phyloP scores from a whole-genome alignment of 2,329 filamentous ascomycete species.

The Fusarium protoensiforme region DNA sequence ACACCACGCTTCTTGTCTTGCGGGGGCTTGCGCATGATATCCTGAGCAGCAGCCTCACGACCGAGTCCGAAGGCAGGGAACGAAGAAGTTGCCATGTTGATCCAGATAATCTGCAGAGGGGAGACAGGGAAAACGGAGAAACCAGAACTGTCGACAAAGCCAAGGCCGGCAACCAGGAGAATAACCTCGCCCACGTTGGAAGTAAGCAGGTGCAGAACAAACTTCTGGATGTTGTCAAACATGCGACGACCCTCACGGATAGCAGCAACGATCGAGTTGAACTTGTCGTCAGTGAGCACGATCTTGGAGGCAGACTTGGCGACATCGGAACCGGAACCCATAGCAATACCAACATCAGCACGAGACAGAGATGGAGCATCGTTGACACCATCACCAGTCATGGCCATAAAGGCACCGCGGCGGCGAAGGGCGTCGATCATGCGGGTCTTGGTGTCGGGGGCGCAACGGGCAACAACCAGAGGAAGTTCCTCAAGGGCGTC shows the following conservation, averaged over 20 bases:
- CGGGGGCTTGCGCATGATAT: constrained; percentile 84
- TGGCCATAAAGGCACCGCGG: constrained; percentile 80
- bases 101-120: constrained; percentile 90
- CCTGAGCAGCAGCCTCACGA: constrained; percentile 77
- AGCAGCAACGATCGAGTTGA: constrained; percentile 85
- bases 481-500: constrained; percentile 80
- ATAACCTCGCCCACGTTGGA: constrained; percentile 89
- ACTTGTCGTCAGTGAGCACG: constrained; percentile 89
- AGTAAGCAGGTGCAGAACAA: constrained; percentile 81
- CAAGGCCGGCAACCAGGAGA: constrained; percentile 82
- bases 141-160: constrained; percentile 77
- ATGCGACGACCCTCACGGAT: constrained; percentile 86
- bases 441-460: constrained; percentile 86
- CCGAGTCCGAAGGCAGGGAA: constrained; percentile 90
- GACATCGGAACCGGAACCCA: constrained; percentile 89
- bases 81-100: constrained; percentile 92
- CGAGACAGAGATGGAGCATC: constrained; percentile 84
- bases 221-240: constrained; percentile 92
- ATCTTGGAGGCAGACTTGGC: constrained; percentile 86
- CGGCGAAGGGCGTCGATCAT: constrained; percentile 92
- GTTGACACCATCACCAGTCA: constrained; percentile 92
- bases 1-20: constrained; percentile 76
- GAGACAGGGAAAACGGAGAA: constrained; percentile 88
- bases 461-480: constrained; percentile 84
- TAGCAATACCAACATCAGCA: constrained; percentile 88